A percentile compares a stretch with the other conserved stretches of the same genome.
Conservation (phyloP, 2,329 filamentous ascomycete genomes). For the Trichoderma sp. region DNA sequence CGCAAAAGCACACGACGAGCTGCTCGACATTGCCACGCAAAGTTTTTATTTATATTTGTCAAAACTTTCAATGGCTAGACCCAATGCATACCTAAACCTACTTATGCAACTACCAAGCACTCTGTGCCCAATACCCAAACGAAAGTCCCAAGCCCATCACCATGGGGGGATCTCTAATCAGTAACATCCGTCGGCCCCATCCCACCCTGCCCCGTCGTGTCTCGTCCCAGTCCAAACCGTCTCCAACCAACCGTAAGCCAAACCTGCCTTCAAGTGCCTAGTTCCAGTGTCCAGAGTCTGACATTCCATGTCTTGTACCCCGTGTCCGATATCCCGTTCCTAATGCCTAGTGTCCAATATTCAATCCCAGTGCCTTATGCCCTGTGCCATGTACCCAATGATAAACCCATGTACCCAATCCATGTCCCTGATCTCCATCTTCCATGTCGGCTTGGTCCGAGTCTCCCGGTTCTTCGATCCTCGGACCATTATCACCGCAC, state of each 20-base stretch:
- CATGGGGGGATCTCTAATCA: neutral
- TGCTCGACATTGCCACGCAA: neutral
- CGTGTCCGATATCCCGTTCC: neutral
- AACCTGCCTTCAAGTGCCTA: neutral
- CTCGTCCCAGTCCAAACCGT: neutral
- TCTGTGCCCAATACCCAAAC: neutral
- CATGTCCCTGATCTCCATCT: conserved; percentile 5
- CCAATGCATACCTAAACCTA: neutral
- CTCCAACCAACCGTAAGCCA: conserved; percentile 1
- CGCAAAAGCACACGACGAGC: neutral
- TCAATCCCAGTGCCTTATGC: neutral
- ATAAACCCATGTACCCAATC: neutral
- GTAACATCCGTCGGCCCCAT: neutral
- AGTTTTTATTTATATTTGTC: neutral
- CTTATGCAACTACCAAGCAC: neutral
- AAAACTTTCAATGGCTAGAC: neutral
- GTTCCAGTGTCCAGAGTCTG: neutral
- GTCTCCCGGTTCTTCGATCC: neutral
- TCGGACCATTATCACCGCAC: neutral
- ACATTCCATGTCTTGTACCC: conserved; percentile 9
- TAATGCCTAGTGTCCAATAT: neutral
- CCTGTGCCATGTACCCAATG: conserved; percentile 1
- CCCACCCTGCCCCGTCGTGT: neutral
- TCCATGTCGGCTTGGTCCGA: conserved; percentile 5
- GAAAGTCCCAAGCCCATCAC: neutral